Percentiles rank a stretch among this genome's conserved stretches.
Evolutionary conservation across 768 basidiomycete genomes (phyloP).

Genomic region (Dictyophora rubrovolvata): DNA sequence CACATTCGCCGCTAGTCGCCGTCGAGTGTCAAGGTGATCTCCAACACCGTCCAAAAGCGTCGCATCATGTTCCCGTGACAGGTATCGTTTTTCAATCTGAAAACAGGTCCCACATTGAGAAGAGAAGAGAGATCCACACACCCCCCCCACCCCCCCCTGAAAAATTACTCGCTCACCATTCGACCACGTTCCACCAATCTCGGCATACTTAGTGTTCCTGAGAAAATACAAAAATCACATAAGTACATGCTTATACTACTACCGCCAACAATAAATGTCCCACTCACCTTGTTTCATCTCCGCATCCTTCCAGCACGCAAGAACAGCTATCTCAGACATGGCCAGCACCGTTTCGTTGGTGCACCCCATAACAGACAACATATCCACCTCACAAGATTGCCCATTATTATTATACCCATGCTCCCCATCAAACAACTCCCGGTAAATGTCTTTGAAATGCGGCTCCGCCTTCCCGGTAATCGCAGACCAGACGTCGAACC

Average conservation of each 20-base stretch:
- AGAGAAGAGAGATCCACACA: too few species aligned
- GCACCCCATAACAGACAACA: constrained; percentile 81
- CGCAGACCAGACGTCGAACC: constrained; percentile 80
- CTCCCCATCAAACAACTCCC: constrained; percentile 41
- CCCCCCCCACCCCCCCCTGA: too few species aligned
- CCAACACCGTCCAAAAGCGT: neutral
- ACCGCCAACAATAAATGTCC: neutral
- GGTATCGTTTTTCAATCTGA: constrained; percentile 4
- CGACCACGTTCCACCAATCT: constrained; percentile 46
- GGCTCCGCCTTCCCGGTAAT: constrained; percentile 57
- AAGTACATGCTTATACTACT: neutral
- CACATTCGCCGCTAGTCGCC: constrained; percentile 31
- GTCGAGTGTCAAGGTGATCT: constrained; percentile 21
- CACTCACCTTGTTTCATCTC: constrained; percentile 24
- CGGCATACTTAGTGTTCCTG: constrained; percentile 40
- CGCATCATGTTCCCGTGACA: constrained; percentile 9
- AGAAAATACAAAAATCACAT: neutral
- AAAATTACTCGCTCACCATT: constrained; percentile 13
- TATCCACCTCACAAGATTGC: constrained; percentile 37
- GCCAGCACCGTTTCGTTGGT: constrained; percentile 72
- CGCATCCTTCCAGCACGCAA: constrained; percentile 55
- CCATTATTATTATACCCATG: constrained; percentile 19
- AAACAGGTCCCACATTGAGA: neutral
- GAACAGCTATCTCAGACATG: constrained; percentile 58
- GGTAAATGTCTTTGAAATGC: constrained; percentile 45